Conservation (phyloP, 1,284 basidiomycete genomes). For the Ustilago sp. region DNA sequence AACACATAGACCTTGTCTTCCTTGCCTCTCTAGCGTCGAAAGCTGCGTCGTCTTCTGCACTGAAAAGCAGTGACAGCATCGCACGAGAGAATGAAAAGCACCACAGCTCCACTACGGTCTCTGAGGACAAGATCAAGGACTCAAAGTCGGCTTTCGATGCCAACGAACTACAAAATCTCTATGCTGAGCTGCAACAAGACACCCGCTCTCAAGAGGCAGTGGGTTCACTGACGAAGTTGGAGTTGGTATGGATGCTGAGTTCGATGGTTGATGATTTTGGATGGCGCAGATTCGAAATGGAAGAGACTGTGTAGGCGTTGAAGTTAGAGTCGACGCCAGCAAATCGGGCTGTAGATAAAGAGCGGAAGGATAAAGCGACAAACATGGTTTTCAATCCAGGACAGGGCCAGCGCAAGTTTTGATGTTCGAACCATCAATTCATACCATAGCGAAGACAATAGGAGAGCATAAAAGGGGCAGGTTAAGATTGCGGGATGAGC, state of each 20-base stretch:
- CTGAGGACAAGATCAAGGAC: slow-evolving; percentile 31
- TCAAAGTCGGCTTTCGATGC: slow-evolving; percentile 15
- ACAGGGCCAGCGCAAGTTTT: slow-evolving; percentile 32
- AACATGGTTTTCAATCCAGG: slow-evolving; percentile 35
- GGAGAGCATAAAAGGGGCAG: too few species aligned
- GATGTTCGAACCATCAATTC: neutral
- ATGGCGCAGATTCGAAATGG: slow-evolving; percentile 20
- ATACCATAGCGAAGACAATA: too few species aligned
- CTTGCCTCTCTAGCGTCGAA: slow-evolving; percentile 12
- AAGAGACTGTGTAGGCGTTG: slow-evolving; percentile 21
- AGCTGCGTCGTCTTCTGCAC: slow-evolving; percentile 1
- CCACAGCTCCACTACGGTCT: slow-evolving; percentile 15
- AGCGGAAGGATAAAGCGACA: slow-evolving; percentile 28
- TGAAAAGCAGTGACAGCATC: neutral
- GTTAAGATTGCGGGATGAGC: too few species aligned
- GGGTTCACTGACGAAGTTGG: slow-evolving; percentile 16
- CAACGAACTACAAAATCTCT: slow-evolving; percentile 15
- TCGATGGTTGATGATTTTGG: slow-evolving; percentile 28
- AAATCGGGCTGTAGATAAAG: slow-evolving; percentile 11
- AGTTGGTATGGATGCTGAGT: slow-evolving; percentile 27
- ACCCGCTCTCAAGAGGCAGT: neutral
- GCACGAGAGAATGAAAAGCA: slow-evolving; percentile 16
- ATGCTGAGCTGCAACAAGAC: neutral
- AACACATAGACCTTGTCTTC: slow-evolving; percentile 34
- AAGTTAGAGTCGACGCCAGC: slow-evolving; percentile 25